Evolutionary conservation across 805 yeast genomes (phyloP), one percentile per base, ranked within the genome.

Genomic region (Saturnispora halmiae): DNA sequence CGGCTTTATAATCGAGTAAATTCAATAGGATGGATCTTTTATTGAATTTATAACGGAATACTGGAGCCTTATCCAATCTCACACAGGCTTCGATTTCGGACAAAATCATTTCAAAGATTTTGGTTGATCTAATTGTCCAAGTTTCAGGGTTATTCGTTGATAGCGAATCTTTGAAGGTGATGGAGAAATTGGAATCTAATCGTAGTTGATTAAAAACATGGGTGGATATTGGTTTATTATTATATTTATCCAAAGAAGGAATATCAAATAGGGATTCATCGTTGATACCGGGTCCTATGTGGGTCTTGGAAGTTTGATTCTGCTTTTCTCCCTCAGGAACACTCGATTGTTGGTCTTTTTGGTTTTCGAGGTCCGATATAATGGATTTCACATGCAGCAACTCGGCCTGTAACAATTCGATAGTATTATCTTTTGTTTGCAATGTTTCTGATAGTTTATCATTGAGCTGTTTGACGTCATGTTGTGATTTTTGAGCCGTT

Each of bases 21-120:
- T 79, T 71, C 34, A 68, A 60, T 67, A 87, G 66, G 41, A 88
- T 70, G 10, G 77, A 63, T 42, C 82, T 69, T 46, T 74, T 56
- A 51, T 38, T 68, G 74, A 42, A 79, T 69, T 75, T 78, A 79
- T 38, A 79, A 58, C 14, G 80, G 77, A 46, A 33, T 4, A 37
- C 38, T 2, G 79, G 76, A 0, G 88, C 78, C 31, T 61, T 55
- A 44, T 81, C 88, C 20, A 82, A 59, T 46, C 75, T 71, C 30
- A 82, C 55, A 1, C 80, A 70, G 1, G 88, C 82, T 44, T 84
- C 95, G 34, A 90, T 69, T 54, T 90, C 98, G 48, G 86, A 94
- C 14, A 67, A 54, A 16, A 85, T 58, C 44, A 73, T 70, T 47
- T 79, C 77, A 57, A 82, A 76, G 51, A 80, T 77, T 47, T 72